Base-by-base conservation (phyloP, 176 grass and related monocot species). In the Musa troglodytarum region DNA sequence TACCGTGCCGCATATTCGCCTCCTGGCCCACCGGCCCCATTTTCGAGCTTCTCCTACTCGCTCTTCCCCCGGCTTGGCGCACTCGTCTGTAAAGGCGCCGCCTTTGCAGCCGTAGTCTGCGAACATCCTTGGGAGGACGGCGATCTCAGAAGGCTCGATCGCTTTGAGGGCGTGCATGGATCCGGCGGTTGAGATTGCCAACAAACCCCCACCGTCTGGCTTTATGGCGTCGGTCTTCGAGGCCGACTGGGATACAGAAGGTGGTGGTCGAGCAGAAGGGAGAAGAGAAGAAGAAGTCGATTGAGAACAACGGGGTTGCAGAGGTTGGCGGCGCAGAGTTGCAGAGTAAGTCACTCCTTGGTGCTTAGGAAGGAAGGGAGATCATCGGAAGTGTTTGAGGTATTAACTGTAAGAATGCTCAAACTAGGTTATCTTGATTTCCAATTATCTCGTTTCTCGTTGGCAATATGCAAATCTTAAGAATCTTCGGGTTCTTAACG, bases 171-270 rank as follows among this genome's bases (percentile, higher is more conserved):
- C 53, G 51, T n/a, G 51, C 10, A 73, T 73, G 51, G 70, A 73
- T 25, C 70, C 70, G 4, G 21, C 19, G 19, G 53, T 73, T 53
- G 51, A 25, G 20, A 54, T 20, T 23, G 50, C 70, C 21, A 73
- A 73, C 70, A 25, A 73, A 20, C n/a, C 70, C 49, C 71, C 71
- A 15, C 20, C 71, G 3, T 19, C 52, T 1, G 71, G 71, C n/a
- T 55, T 73, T 7, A 73, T 28, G 52, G 20, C 52, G 10, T 25
- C 71, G 51, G 71, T 73, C 20, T 8, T 73, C 52, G 19, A 73
- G 71, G 71, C 19, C 56, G 51, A 73, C 71, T 5, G 71, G 52
- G 52, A 56, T 52, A 2, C 71, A 73, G 71, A 73, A 73, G 50
- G 21, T 20, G 1, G 68, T 51, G 49, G 68, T 13, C 4, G 34